Evolutionary conservation across 106 monocot species (phyloP), one percentile per base, ranked within the genome.

Genomic region (Apostasia ramifera): DNA sequence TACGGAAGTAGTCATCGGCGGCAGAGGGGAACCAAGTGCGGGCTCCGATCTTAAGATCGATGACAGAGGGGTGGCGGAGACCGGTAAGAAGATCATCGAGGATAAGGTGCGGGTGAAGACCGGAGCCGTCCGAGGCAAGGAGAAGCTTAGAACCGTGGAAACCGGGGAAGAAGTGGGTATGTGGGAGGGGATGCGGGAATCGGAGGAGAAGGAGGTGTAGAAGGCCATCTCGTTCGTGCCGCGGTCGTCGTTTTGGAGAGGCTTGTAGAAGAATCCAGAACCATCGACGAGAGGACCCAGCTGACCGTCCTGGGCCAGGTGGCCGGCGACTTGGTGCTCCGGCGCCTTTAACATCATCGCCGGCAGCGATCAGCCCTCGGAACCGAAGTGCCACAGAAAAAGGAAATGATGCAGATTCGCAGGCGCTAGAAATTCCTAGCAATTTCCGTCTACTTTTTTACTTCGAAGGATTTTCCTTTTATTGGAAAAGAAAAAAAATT

Each of bases 291-390:
- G 85, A 0, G 94, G 90, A 51, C 94, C 90, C n/a, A 87, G 77
- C 45, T 72, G 45, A 53, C 81, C 87, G 7, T 44, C 44, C 0
- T 10, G 44, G 41, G 82, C 87, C 3, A 66, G 69, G 70, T 94
- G 94, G 5, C 94, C 94, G 1, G 87, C 94, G 0, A 94, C 94
- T 71, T 94, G 94, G 80, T 94, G 90, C 61, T 77, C 82, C 53
- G 94, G 94, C 40, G 74, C 38, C 26, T 71, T 73, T 9, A 85
- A 70, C 86, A 85, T 85, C 53, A 48, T 15, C 47, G 65, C 26
- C 63, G 50, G 50, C 50, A 50, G 50, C 6, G 50, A 50, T 5
- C 50, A 50, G 26, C 26, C 26, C 26, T 26, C 26, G 26, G 26
- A 26, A 26, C 26, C 26, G 26, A 26, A 26, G 26, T 26, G 26